These are phyloP conservation scores for Mycena capillaripes DNA, from an alignment of 768 basidiomycete genomes.

Conservation along the genomic window DNA sequence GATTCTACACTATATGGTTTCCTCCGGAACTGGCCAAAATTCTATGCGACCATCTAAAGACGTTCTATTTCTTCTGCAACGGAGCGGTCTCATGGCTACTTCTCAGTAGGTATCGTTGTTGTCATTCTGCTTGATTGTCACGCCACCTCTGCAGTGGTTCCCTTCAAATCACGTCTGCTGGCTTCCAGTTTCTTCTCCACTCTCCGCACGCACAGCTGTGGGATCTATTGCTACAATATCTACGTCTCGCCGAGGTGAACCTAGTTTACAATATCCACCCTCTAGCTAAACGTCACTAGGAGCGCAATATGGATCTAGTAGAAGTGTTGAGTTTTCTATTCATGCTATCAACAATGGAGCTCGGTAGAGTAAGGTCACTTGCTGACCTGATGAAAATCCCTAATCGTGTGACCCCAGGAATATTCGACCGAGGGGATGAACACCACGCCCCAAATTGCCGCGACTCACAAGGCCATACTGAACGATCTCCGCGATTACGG, in stretches of 20 bases:
- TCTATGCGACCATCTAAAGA: slow-evolving; percentile 84
- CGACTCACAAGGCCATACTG: slow-evolving; percentile 87
- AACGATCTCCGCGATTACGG: slow-evolving; percentile 96
- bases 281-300: slow-evolving; percentile 57
- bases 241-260: slow-evolving; percentile 86
- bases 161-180: slow-evolving; percentile 90
- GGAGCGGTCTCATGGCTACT: slow-evolving; percentile 89
- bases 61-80: slow-evolving; percentile 85
- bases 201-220: slow-evolving; percentile 96
- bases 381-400: slow-evolving; percentile 35
- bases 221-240: slow-evolving; percentile 93
- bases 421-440: slow-evolving; percentile 89
- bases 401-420: slow-evolving; percentile 65
- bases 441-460: slow-evolving; percentile 35
- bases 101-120: slow-evolving; percentile 63
- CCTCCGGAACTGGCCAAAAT: slow-evolving; percentile 84
- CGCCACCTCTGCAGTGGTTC: slow-evolving; percentile 58
- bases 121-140: slow-evolving; percentile 24
- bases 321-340: slow-evolving; percentile 95
- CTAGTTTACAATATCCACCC: slow-evolving; percentile 30
- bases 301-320: slow-evolving; percentile 92
- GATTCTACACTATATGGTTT: slow-evolving; percentile 98
- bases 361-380: slow-evolving; percentile 76
- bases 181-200: slow-evolving; percentile 97
- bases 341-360: slow-evolving; percentile 97